Conservation (phyloP, 352 stramenopile genomes). For the Globisporangium emineosum region DNA sequence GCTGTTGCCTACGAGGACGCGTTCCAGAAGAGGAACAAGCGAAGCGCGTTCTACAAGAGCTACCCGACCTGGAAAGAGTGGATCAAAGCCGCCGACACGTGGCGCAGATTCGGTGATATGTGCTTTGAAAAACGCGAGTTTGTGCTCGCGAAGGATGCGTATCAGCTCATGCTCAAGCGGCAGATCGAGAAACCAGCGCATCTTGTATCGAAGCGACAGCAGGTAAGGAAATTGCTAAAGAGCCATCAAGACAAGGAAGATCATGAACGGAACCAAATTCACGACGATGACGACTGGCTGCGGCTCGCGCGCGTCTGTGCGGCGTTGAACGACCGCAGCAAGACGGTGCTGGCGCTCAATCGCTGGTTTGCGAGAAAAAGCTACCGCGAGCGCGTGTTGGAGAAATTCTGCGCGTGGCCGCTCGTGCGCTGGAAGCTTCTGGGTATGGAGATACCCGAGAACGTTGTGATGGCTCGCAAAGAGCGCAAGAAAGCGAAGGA, state of each 20-base stretch:
- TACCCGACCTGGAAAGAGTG: slow-evolving; percentile 58
- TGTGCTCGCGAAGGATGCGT: slow-evolving; percentile 58
- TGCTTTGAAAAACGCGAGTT: slow-evolving; percentile 51
- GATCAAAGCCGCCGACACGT: slow-evolving; percentile 46
- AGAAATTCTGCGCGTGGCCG: slow-evolving; percentile 50
- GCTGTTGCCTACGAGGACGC: slow-evolving; percentile 67
- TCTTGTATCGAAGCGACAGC: slow-evolving; percentile 30
- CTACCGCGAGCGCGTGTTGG: slow-evolving; percentile 39
- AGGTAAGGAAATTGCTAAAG: slow-evolving; percentile 20
- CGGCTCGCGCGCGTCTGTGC: slow-evolving; percentile 44
- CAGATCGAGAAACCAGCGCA: slow-evolving; percentile 32
- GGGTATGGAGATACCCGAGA: slow-evolving; percentile 35
- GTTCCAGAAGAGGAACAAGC: slow-evolving; percentile 42
- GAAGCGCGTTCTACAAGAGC: slow-evolving; percentile 20
- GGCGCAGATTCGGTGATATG: slow-evolving; percentile 45
- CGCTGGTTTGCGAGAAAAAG: slow-evolving; percentile 37
- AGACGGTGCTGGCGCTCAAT: slow-evolving; percentile 22
- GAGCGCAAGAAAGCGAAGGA: slow-evolving; percentile 15
- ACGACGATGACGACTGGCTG: slow-evolving; percentile 48
- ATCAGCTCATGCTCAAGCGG: slow-evolving; percentile 53
- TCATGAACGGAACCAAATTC: not conserved
- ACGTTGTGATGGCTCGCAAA: slow-evolving; percentile 27
- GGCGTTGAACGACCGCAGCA: slow-evolving; percentile 42
- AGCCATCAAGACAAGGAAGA: slow-evolving; percentile 5
- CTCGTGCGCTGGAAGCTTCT: slow-evolving; percentile 62